Base-by-base conservation (phyloP, 176 grass and related monocot species). In the Rhynchospora breviuscula region DNA sequence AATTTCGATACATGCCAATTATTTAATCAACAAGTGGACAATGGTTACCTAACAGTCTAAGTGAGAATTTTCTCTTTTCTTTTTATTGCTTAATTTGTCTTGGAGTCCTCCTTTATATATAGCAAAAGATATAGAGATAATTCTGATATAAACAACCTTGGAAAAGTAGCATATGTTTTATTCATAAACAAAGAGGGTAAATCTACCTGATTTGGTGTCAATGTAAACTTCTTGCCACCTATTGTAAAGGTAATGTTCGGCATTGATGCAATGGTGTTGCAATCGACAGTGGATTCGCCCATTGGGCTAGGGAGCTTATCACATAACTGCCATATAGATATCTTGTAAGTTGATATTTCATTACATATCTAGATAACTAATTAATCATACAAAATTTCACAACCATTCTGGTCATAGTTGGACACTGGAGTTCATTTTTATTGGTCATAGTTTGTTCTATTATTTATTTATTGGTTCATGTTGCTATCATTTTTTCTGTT, bases 281-380 rank as follows among this genome's bases (percentile, higher is more conserved):
- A 97, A 60, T 97, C 91, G 14, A 97, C 91, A 25, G 94, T 88
- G 8, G 94, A 97, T 86, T 97, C 90, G 79, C 88, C 91, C 90
- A 86, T 90, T 31, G 85, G 88, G 59, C 71, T 94, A 84, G 94
- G 94, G 54, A 94, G 56, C 51, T 79, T 53, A 6, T 90, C 83
- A 40, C 94, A 97, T 17, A 97, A 71, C 94, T 97, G 85, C 79
- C 84, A 90, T 60, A 48, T 87, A 56, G 21, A 59, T 15, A 17
- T 64, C 54, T 78, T 88, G 17, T 70, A 35, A 70, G 17, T 70
- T 46, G 67, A 70, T 18, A 46, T 52, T 59, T 14, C 1, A 68
- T 67, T n/a, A 58, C 67, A 58, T 57, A 14, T 70, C 67, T 70
- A 44, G 33, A 45, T 17, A 70, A 70, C n/a, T 9, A 70, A n/a